phyloP scores from a whole-genome alignment of 441 rosid genomes.

The Biscutella laevigata region DNA sequence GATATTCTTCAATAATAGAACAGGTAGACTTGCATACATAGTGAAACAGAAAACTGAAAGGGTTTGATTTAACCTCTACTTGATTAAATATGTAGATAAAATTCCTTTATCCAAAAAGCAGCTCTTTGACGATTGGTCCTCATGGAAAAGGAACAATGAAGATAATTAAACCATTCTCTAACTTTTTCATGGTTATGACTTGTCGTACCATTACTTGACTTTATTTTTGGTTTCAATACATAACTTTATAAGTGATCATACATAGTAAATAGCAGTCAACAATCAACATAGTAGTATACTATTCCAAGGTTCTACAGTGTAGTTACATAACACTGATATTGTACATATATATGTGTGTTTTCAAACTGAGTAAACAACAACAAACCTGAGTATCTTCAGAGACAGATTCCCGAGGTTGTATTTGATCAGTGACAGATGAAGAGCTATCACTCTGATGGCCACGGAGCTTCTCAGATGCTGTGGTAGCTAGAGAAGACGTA shows the following conservation, averaged over 20 bases:
- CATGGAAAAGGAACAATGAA: not conserved
- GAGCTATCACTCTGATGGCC: slow-evolving; percentile 35
- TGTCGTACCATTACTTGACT: not conserved
- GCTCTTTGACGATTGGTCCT: not conserved
- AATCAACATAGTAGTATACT: not conserved
- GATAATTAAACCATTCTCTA: not conserved
- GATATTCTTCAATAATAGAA: not conserved
- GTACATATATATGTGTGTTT: not conserved
- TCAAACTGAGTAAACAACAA: not conserved
- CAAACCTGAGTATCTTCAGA: slow-evolving; percentile 53
- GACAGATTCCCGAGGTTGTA: slow-evolving; percentile 30
- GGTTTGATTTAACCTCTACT: not conserved
- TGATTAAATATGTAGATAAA: not conserved
- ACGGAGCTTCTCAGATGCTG: slow-evolving; percentile 51
- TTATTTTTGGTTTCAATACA: not conserved
- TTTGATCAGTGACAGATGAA: slow-evolving; percentile 38
- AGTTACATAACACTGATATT: not conserved
- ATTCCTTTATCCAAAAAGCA: not conserved
- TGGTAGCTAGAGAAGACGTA: slow-evolving; percentile 38
- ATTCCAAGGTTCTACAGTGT: not conserved
- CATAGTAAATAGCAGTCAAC: not conserved
- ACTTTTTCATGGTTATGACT: not conserved
- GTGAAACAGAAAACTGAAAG: not conserved
- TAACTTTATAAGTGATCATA: not conserved
- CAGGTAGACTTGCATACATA: not conserved